phyloP scores from a whole-genome alignment of 176 grass and related monocot species.

The Panicum miliaceum region DNA sequence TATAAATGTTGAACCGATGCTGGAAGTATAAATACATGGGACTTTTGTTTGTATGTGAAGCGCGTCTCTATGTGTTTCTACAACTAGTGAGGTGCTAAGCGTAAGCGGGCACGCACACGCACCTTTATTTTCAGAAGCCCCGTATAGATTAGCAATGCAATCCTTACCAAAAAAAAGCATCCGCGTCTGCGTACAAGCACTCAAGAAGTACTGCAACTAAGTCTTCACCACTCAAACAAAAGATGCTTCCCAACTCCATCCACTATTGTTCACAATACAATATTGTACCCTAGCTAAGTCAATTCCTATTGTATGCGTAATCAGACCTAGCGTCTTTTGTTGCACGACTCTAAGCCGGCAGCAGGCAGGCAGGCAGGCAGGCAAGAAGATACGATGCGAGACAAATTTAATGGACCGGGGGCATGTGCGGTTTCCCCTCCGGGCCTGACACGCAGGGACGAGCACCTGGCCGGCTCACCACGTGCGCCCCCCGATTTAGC shows the following conservation, averaged over 20 bases:
- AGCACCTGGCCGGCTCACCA: slow-evolving; percentile 13
- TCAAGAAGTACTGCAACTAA: neutral
- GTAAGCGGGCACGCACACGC: neutral
- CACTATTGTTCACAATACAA: neutral
- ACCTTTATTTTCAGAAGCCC: neutral
- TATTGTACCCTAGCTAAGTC: neutral
- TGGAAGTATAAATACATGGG: neutral
- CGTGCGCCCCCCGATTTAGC: slow-evolving; percentile 34
- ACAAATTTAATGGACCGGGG: slow-evolving; percentile 18
- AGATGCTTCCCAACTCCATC: neutral
- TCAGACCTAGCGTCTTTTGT: neutral
- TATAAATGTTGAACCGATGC: neutral
- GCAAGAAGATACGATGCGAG: neutral
- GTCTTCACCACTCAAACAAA: no score
- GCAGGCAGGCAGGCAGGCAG: neutral
- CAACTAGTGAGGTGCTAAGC: neutral
- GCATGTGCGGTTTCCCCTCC: slow-evolving; percentile 26
- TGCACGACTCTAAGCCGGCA: neutral
- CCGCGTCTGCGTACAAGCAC: neutral
- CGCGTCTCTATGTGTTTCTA: neutral
- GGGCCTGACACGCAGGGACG: slow-evolving; percentile 35
- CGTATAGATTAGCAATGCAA: neutral
- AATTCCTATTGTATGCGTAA: neutral
- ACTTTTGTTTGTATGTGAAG: neutral
- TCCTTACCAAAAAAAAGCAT: neutral